phyloP scores from a whole-genome alignment of 495 filamentous ascomycete genomes.

The Copromyces sp. region DNA sequence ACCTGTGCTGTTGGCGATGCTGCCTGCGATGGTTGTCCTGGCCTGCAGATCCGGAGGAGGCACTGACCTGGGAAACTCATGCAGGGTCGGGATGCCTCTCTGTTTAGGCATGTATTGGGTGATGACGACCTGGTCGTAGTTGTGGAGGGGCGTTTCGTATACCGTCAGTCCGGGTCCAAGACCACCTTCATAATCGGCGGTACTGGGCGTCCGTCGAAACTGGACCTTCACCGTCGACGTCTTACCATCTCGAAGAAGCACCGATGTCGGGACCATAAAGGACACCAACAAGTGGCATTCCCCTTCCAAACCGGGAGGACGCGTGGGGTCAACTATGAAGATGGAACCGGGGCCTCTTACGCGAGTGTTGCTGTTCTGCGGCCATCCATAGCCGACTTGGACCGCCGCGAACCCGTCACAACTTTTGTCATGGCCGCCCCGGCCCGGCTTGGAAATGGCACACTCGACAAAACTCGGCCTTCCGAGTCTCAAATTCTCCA shows the following conservation, averaged over 20 bases:
- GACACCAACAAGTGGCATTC: conserved; percentile 24
- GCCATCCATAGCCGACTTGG: conserved; percentile 25
- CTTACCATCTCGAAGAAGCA: conserved; percentile 17
- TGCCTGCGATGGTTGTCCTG: not conserved
- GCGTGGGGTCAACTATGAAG: conserved; percentile 19
- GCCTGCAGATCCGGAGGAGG: not conserved
- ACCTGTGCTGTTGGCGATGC: not conserved
- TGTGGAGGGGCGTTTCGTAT: conserved; percentile 14
- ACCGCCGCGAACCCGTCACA: conserved; percentile 15
- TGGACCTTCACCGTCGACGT: conserved; percentile 13
- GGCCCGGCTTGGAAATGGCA: not conserved
- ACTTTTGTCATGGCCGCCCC: not conserved
- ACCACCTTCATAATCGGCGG: not conserved
- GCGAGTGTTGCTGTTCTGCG: conserved; percentile 3
- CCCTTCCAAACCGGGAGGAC: conserved; percentile 23
- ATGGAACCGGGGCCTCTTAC: conserved; percentile 15
- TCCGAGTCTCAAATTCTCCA: conserved; percentile 1
- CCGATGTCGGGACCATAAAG: conserved; percentile 24
- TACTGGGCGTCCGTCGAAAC: conserved; percentile 3
- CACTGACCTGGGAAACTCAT: not conserved
- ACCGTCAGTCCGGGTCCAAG: conserved; percentile 14
- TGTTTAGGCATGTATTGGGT: conserved; percentile 12
- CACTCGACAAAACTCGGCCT: conserved; percentile 8
- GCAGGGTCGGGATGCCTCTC: not conserved
- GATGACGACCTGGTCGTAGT: conserved; percentile 23